Conservation (phyloP, 2,329 filamentous ascomycete species). For the Fusarium sp. region DNA sequence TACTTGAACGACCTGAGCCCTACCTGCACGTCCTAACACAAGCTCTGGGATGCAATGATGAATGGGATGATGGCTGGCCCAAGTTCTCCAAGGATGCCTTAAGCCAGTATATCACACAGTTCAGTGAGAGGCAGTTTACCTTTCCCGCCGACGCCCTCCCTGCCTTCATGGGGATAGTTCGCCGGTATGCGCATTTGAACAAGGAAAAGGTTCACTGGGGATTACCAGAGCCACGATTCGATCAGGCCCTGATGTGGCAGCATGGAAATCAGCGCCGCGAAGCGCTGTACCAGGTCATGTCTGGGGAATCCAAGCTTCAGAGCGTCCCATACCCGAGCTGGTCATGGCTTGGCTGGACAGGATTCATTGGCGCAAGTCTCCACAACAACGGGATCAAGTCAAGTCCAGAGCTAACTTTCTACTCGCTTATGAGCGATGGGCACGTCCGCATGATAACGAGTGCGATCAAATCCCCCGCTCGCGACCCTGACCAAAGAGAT, state of each 20-base stretch:
- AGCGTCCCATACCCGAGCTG: conserved; percentile 7
- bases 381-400: not conserved
- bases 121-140: conserved; percentile 14
- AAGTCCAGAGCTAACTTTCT: not conserved
- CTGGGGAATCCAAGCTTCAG: not conserved
- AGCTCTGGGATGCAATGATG: conserved; percentile 21
- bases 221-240: not conserved
- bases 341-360: conserved; percentile 4
- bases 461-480: not conserved
- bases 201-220: conserved; percentile 26
- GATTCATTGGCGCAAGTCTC: not conserved
- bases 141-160: conserved; percentile 18
- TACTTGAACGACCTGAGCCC: conserved; percentile 13
- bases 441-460: not conserved
- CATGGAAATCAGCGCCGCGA: conserved; percentile 1
- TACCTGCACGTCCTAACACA: not conserved
- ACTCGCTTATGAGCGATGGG: not conserved
- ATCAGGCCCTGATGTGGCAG: conserved; percentile 18
- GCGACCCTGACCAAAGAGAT: not conserved
- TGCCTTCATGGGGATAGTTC: conserved; percentile 23
- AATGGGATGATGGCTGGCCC: conserved; percentile 12
- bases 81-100: conserved; percentile 13
- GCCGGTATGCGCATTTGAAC: conserved; percentile 30
- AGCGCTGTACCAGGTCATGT: not conserved
- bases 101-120: conserved; percentile 18